Conservation (phyloP, 768 basidiomycete species). For the Auriscalpium orientale region DNA sequence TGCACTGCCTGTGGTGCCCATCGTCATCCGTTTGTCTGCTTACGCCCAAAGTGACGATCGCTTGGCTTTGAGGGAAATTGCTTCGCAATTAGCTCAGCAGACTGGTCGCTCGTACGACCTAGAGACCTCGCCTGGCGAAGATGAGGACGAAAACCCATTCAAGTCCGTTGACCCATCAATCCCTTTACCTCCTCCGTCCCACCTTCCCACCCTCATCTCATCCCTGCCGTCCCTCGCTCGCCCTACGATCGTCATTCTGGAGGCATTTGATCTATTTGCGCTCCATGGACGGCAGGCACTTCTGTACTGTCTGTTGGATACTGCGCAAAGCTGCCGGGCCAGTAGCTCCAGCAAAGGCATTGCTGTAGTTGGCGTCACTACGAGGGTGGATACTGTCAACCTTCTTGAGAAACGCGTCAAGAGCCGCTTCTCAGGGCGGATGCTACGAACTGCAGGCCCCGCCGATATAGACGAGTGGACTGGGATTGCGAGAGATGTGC, state of each 20-base stretch:
- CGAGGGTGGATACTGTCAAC: constrained; percentile 81
- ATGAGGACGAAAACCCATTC: constrained; percentile 44
- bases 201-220: constrained; percentile 68
- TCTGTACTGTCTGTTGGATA: constrained; percentile 92
- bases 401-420: constrained; percentile 94
- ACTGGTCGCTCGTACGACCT: constrained; percentile 50
- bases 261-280: constrained; percentile 91
- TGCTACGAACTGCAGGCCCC: constrained; percentile 69
- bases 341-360: constrained; percentile 56
- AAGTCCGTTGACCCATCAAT: constrained; percentile 18
- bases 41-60: constrained; percentile 81
- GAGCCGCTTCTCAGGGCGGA: constrained; percentile 91
- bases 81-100: constrained; percentile 71
- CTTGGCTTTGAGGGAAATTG: constrained; percentile 88
- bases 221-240: constrained; percentile 70
- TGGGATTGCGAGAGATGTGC: constrained; percentile 35
- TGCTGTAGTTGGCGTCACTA: constrained; percentile 81
- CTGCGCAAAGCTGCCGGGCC: constrained; percentile 77
- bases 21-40: constrained; percentile 79
- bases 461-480: constrained; percentile 42
- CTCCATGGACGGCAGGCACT: constrained; percentile 87
- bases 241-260: constrained; percentile 78
- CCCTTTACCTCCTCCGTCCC: constrained; percentile 54
- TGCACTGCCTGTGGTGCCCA: constrained; percentile 41
- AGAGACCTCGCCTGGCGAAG: constrained; percentile 24